phyloP scores from a whole-genome alignment of 306 rosid genomes.

The Dalbergia oliveri region DNA sequence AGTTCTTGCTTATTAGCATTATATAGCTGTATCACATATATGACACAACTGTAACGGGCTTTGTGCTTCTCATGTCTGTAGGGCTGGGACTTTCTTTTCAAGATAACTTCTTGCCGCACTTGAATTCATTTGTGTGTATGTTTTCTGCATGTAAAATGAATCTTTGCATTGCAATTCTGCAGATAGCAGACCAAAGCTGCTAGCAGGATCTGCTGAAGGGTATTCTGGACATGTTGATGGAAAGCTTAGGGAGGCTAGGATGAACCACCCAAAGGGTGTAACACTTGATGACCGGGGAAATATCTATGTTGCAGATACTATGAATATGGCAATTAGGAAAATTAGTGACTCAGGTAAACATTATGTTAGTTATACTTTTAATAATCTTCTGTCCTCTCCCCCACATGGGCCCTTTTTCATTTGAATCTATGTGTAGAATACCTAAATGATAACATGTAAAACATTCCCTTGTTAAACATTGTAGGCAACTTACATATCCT shows the following conservation, averaged over 20 bases:
- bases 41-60: background rate
- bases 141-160: slow-evolving; percentile 33
- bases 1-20: slow-evolving; percentile 29
- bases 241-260: slow-evolving; percentile 77
- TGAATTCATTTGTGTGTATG: slow-evolving; percentile 10
- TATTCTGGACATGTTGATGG: slow-evolving; percentile 89
- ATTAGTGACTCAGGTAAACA: slow-evolving; percentile 82
- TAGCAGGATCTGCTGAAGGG: slow-evolving; percentile 91
- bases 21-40: background rate
- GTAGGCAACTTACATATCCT: background rate
- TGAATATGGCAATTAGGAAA: slow-evolving; percentile 91
- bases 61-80: background rate
- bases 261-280: slow-evolving; percentile 91
- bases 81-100: background rate
- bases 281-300: slow-evolving; percentile 91
- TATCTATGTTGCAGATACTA: slow-evolving; percentile 85
- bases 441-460: slow-evolving; percentile 13
- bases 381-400: background rate
- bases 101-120: background rate
- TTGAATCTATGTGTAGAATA: background rate
- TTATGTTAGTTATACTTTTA: background rate
- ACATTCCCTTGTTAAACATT: background rate
- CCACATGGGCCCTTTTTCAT: background rate
- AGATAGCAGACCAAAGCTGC: slow-evolving; percentile 88
- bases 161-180: slow-evolving; percentile 48